Conservation (phyloP, 352 stramenopile genomes). For the Achlya hypogyna region DNA sequence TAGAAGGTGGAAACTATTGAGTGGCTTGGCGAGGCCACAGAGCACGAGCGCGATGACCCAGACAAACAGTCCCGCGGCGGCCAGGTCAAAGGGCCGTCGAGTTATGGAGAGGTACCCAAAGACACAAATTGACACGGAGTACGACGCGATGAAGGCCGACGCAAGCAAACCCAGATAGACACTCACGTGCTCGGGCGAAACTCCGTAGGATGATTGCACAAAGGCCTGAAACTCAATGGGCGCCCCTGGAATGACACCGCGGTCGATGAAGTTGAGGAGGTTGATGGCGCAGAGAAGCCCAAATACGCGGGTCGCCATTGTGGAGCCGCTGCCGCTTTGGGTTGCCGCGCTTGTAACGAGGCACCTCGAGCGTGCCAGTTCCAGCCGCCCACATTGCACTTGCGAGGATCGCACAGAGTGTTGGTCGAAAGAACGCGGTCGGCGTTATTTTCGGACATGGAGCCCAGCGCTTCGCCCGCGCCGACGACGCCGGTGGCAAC, state of each 20-base stretch:
- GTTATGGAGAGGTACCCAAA: constrained; percentile 50
- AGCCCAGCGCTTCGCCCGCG: no score
- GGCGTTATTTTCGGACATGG: no score
- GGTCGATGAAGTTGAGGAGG: constrained; percentile 91
- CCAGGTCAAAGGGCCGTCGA: constrained; percentile 43
- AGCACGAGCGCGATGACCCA: constrained; percentile 45
- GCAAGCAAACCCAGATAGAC: constrained; percentile 31
- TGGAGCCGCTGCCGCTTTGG: neutral
- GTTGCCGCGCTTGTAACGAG: neutral
- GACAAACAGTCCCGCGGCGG: constrained; percentile 34
- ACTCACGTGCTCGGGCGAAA: neutral
- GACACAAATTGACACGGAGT: constrained; percentile 39
- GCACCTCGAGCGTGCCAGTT: no score
- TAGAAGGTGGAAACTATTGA: constrained; percentile 39
- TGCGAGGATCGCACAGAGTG: no score
- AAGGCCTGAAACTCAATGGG: constrained; percentile 89
- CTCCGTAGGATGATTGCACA: constrained; percentile 32
- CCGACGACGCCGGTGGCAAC: no score
- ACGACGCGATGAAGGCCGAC: constrained; percentile 68
- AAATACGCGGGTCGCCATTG: no score
- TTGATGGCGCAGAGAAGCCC: constrained; percentile 85
- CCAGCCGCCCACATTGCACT: no score
- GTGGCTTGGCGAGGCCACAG: constrained; percentile 29
- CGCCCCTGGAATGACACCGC: constrained; percentile 90
- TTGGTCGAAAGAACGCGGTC: no score